These are phyloP conservation scores for Wickerhamomyces chambardii DNA, from an alignment of 805 yeast genomes.

Conservation along the genomic window DNA sequence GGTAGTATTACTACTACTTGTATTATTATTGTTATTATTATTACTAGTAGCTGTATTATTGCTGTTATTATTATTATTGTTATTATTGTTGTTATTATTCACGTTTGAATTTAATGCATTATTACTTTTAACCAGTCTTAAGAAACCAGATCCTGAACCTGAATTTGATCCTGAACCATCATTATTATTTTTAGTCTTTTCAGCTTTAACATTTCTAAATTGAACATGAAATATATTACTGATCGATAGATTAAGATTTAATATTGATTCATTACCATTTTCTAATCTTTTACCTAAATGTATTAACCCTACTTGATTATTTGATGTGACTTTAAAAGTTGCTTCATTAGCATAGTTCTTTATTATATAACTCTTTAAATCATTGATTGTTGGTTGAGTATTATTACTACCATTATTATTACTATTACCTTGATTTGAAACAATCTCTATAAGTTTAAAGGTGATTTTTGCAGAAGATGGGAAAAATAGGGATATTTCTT, in stretches of 20 bases:
- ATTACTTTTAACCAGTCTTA: not conserved
- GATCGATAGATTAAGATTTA: not conserved
- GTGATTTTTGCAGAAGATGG: not conserved
- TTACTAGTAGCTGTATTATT: not conserved
- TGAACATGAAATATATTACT: not conserved
- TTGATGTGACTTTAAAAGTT: not conserved
- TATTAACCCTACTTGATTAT: not conserved
- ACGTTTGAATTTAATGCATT: too few species aligned
- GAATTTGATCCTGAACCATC: too few species aligned
- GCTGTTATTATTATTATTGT: not conserved
- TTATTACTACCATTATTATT: too few species aligned
- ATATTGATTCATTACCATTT: not conserved
- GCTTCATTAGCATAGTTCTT: not conserved
- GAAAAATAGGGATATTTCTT: too few species aligned
- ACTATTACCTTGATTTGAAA: too few species aligned
- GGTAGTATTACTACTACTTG: not conserved
- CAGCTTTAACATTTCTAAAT: not conserved
- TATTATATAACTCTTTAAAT: not conserved
- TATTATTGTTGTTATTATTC: not conserved
- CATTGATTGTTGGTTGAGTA: too few species aligned
- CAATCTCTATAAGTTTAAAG: not conserved
- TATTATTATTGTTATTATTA: not conserved
- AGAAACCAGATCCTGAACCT: too few species aligned
- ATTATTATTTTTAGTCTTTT: not conserved
- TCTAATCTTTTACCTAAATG: not conserved